Conservation (phyloP, 2,329 filamentous ascomycete species). For the Colletotrichum incanum region DNA sequence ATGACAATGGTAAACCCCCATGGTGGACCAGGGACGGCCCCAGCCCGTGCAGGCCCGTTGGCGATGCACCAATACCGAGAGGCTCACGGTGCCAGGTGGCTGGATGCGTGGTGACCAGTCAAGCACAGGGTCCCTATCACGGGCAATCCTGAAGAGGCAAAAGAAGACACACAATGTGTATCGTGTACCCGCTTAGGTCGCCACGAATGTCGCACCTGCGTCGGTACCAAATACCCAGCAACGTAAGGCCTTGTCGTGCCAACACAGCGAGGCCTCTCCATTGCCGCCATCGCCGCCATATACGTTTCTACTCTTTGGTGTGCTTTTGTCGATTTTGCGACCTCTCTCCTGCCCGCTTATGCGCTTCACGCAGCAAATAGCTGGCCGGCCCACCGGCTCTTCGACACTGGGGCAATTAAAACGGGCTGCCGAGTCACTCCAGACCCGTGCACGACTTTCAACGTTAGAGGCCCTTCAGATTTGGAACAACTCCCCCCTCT, state of each 20-base stretch:
- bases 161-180: slow-evolving; percentile 18
- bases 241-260: neutral
- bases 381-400: neutral
- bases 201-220: slow-evolving; percentile 1
- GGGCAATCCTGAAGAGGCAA: slow-evolving; percentile 10
- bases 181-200: slow-evolving; percentile 21
- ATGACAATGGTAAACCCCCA: slow-evolving; percentile 16
- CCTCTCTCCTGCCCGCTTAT: neutral
- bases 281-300: neutral
- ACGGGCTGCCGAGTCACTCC: neutral
- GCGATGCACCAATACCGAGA: slow-evolving; percentile 5
- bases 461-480: slow-evolving; percentile 3
- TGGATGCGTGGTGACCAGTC: slow-evolving; percentile 1
- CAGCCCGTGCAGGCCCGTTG: slow-evolving; percentile 14
- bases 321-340: neutral
- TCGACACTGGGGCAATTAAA: neutral
- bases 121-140: slow-evolving; percentile 7
- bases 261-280: neutral
- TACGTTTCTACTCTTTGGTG: neutral
- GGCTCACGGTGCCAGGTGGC: slow-evolving; percentile 1
- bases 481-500: slow-evolving; percentile 1
- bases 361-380: neutral
- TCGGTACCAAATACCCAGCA: slow-evolving; percentile 10
- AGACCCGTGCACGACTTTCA: slow-evolving; percentile 9
- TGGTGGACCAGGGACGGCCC: slow-evolving; percentile 11